A percentile compares a stretch with the other conserved stretches of the same genome.
phyloP scores from a whole-genome alignment of 1,284 basidiomycete species.

The Lignosus rhinocerotis region DNA sequence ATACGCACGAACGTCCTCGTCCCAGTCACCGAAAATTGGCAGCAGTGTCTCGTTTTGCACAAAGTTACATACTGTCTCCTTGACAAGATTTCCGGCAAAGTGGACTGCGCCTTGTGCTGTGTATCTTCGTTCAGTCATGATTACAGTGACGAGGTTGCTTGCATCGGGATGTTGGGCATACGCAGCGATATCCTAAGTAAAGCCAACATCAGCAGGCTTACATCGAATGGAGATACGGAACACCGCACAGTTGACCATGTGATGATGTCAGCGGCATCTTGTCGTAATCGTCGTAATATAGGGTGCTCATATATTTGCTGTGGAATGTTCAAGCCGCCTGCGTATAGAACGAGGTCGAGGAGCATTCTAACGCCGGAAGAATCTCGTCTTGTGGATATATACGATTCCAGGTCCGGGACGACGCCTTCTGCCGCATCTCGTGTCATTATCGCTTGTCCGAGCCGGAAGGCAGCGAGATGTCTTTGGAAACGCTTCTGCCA shows the following conservation, averaged over 20 bases:
- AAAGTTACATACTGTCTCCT: constrained; percentile 41
- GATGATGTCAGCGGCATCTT: constrained; percentile 46
- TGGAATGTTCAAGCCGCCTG: constrained; percentile 46
- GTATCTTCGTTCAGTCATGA: constrained; percentile 41
- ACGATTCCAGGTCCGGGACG: constrained; percentile 46
- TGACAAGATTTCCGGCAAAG: constrained; percentile 42
- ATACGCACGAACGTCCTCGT: constrained; percentile 40
- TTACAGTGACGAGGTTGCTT: constrained; percentile 47
- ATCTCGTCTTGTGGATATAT: constrained; percentile 45
- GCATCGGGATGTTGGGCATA: constrained; percentile 44
- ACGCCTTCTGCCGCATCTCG: constrained; percentile 26
- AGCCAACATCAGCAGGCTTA: constrained; percentile 6
- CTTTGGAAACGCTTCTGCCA: constrained; percentile 34
- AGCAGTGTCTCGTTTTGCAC: constrained; percentile 35
- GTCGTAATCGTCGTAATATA: constrained; percentile 36
- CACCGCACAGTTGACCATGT: constrained; percentile 47
- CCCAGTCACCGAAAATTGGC: constrained; percentile 18
- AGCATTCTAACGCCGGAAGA: constrained; percentile 51
- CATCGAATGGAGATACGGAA: neutral
- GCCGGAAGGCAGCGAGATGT: constrained; percentile 32
- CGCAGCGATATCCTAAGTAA: constrained; percentile 48
- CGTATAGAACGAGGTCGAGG: constrained; percentile 55
- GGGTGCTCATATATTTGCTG: constrained; percentile 33
- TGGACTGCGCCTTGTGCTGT: constrained; percentile 51
- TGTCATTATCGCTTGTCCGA: constrained; percentile 25